phyloP scores from a whole-genome alignment of 139 green algal genomes.

The Tetraselmis striata region DNA sequence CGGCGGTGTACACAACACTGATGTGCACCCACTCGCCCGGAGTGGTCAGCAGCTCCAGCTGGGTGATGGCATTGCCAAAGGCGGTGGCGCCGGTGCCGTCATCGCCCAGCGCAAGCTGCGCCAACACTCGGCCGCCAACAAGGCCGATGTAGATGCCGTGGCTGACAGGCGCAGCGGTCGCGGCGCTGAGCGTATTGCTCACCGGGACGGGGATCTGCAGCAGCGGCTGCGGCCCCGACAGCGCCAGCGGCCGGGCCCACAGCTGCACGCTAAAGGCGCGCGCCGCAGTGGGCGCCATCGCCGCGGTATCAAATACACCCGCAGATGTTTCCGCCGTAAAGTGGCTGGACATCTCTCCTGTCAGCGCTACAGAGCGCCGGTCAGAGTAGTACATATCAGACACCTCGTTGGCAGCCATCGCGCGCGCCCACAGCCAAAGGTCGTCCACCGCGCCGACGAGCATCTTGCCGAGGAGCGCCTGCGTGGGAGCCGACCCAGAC shows the following conservation, averaged over 20 bases:
- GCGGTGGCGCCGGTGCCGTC: not conserved
- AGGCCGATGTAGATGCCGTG: not conserved
- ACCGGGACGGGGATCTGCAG: not conserved
- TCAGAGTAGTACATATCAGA: not conserved
- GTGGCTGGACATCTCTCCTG: slow-evolving; percentile 5
- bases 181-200: not conserved
- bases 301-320: not conserved
- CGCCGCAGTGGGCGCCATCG: not conserved
- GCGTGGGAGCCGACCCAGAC: slow-evolving; percentile 2
- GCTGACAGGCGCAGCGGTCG: not conserved
- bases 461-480: slow-evolving; percentile 6
- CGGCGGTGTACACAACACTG: not conserved
- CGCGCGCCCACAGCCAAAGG: slow-evolving; percentile 4
- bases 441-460: slow-evolving; percentile 14
- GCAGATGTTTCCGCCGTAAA: slow-evolving; percentile 3
- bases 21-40: not conserved
- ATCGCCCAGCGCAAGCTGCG: not conserved
- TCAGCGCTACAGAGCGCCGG: not conserved
- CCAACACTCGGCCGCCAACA: not conserved
- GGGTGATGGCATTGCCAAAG: not conserved
- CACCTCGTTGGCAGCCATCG: not conserved
- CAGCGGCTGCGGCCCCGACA: not conserved
- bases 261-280: slow-evolving; percentile 9
- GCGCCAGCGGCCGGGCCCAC: not conserved
- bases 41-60: not conserved